Percentiles rank a stretch among this genome's conserved stretches.
Conservation (phyloP, 2,329 filamentous ascomycete genomes). For the Geosmithia putterillii region DNA sequence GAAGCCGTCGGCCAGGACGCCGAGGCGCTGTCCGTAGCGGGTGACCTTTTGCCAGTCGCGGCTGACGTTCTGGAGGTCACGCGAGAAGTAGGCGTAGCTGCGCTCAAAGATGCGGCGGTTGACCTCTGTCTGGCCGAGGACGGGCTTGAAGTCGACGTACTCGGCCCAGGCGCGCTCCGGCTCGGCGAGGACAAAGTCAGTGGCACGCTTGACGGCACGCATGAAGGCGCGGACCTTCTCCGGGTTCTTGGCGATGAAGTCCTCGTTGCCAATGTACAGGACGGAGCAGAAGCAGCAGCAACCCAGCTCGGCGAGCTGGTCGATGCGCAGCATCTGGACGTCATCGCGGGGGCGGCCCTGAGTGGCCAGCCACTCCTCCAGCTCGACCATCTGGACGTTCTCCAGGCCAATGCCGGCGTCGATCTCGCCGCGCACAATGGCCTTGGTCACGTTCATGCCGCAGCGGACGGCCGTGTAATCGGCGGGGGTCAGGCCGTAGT, state of each 20-base stretch:
- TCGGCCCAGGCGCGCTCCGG: constrained; percentile 53
- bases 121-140: constrained; percentile 50
- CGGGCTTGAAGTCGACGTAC: constrained; percentile 61
- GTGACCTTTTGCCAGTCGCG: constrained; percentile 73
- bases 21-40: constrained; percentile 61
- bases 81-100: constrained; percentile 64
- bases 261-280: constrained; percentile 68
- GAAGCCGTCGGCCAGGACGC: constrained; percentile 51
- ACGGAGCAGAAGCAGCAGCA: constrained; percentile 81
- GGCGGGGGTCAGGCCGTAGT: constrained; percentile 61
- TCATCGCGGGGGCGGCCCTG: constrained; percentile 53
- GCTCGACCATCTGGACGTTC: constrained; percentile 75
- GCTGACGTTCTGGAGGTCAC: constrained; percentile 60
- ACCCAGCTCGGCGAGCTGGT: constrained; percentile 65
- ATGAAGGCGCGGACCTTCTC: constrained; percentile 57
- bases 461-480: constrained; percentile 70
- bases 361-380: constrained; percentile 59
- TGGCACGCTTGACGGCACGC: constrained; percentile 61
- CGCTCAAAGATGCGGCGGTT: constrained; percentile 74
- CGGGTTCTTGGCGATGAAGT: constrained; percentile 52
- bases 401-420: constrained; percentile 67
- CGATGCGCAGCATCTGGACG: constrained; percentile 71
- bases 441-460: constrained; percentile 71
- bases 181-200: constrained; percentile 55
- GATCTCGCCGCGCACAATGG: constrained; percentile 60